Conservation (phyloP, 768 basidiomycete species). For the Russula dissimulans region DNA sequence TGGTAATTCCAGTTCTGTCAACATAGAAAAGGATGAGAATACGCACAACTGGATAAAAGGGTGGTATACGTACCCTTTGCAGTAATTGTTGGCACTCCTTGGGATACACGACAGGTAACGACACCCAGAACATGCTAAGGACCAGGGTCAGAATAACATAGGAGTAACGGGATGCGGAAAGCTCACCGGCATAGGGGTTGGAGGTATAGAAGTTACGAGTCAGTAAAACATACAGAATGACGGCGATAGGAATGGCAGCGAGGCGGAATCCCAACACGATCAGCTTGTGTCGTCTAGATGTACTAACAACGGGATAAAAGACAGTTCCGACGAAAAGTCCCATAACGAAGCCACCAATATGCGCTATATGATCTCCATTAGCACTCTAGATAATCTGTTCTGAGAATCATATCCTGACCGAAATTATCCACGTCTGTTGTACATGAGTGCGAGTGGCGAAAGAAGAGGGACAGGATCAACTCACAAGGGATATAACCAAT, state of each 20-base stretch:
- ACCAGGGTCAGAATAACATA: background rate
- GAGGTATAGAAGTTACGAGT: conserved; percentile 84
- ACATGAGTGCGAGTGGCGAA: background rate
- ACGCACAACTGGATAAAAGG: background rate
- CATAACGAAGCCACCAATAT: conserved; percentile 82
- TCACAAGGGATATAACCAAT: conserved; percentile 77
- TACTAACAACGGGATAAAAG: conserved; percentile 85
- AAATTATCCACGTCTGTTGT: conserved; percentile 80
- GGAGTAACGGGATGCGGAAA: background rate
- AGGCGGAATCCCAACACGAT: conserved; percentile 69
- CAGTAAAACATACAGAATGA: conserved; percentile 77
- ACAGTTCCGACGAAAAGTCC: conserved; percentile 74
- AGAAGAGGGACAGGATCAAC: conserved; percentile 20
- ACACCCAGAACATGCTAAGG: conserved; percentile 76
- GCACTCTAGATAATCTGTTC: background rate
- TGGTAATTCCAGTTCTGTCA: conserved; percentile 10
- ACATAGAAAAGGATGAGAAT: background rate
- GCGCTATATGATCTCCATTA: conserved; percentile 39
- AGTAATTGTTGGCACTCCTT: conserved; percentile 58
- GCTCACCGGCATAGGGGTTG: conserved; percentile 73
- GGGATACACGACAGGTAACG: conserved; percentile 89
- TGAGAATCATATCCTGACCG: conserved; percentile 32
- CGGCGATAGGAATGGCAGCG: conserved; percentile 60
- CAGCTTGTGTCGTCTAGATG: conserved; percentile 58
- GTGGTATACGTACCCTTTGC: conserved; percentile 36